Evolutionary conservation across 1,284 basidiomycete genomes (phyloP).

Genomic region (Ceratobasidium papillatum): DNA sequence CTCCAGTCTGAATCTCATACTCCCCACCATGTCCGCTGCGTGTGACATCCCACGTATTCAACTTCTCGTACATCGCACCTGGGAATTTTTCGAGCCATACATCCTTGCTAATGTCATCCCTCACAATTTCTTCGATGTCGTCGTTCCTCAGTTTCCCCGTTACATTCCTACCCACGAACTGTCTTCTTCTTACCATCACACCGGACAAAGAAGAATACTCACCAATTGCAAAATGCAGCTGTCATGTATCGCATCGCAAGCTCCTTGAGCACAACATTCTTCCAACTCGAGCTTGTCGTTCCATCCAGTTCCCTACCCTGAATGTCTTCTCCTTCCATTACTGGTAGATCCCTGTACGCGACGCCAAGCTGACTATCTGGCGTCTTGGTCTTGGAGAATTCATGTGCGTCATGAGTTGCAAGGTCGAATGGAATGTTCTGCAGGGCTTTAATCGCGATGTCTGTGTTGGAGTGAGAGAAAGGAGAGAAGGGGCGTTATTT

Average conservation of each 20-base stretch:
- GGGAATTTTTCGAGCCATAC: slow-evolving; percentile 1
- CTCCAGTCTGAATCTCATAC: slow-evolving; percentile 34
- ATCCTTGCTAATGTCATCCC: slow-evolving; percentile 12
- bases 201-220: slow-evolving; percentile 48
- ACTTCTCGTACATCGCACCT: slow-evolving; percentile 34
- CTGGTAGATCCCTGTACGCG: slow-evolving; percentile 69
- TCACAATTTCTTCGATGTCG: slow-evolving; percentile 25
- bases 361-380: slow-evolving; percentile 79
- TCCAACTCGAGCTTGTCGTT: slow-evolving; percentile 58
- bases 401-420: slow-evolving; percentile 53
- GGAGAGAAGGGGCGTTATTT: background rate
- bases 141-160: slow-evolving; percentile 16
- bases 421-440: slow-evolving; percentile 74
- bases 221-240: slow-evolving; percentile 89
- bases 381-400: slow-evolving; percentile 58
- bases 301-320: slow-evolving; percentile 70
- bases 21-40: slow-evolving; percentile 25
- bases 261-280: slow-evolving; percentile 68
- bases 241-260: slow-evolving; percentile 83
- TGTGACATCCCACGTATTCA: slow-evolving; percentile 21
- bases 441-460: slow-evolving; percentile 82
- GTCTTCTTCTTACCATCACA: background rate
- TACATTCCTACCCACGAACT: slow-evolving; percentile 16
- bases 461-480: background rate
- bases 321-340: slow-evolving; percentile 60